Evolutionary conservation across 2,329 filamentous ascomycete genomes (phyloP).

Genomic region (Aureobasidium sp.): DNA sequence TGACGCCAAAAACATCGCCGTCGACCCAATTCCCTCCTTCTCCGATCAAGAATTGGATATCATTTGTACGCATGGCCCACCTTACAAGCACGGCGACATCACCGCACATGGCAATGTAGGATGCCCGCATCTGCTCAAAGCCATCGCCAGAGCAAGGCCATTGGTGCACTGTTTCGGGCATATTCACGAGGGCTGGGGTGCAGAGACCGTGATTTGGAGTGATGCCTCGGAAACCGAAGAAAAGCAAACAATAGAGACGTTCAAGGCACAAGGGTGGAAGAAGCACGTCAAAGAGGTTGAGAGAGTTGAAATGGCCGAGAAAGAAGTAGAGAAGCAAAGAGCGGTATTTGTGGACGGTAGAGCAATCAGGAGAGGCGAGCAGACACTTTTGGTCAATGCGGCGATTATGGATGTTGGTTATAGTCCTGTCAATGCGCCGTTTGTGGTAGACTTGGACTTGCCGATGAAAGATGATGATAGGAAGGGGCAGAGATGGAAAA

Average conservation of each 20-base stretch:
- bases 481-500: neutral
- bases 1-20: conserved; percentile 26
- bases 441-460: conserved; percentile 49
- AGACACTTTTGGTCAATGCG: conserved; percentile 54
- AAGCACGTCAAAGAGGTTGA: conserved; percentile 18
- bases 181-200: conserved; percentile 52
- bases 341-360: conserved; percentile 28
- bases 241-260: conserved; percentile 31
- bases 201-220: conserved; percentile 35
- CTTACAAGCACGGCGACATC: conserved; percentile 44
- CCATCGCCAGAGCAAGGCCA: conserved; percentile 45
- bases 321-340: conserved; percentile 22
- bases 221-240: conserved; percentile 26
- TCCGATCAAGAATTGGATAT: conserved; percentile 40
- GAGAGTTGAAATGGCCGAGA: conserved; percentile 14
- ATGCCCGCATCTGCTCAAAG: conserved; percentile 48
- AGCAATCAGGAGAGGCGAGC: conserved; percentile 39
- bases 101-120: conserved; percentile 39
- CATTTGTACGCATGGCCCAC: conserved; percentile 56
- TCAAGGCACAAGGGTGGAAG: conserved; percentile 20
- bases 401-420: conserved; percentile 48
- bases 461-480: conserved; percentile 12
- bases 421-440: conserved; percentile 45
- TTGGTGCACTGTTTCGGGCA: conserved; percentile 57
- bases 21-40: conserved; percentile 30